Base-by-base conservation (phyloP, 169 alveolate genomes). In the Cryptosporidium xiaoi region DNA sequence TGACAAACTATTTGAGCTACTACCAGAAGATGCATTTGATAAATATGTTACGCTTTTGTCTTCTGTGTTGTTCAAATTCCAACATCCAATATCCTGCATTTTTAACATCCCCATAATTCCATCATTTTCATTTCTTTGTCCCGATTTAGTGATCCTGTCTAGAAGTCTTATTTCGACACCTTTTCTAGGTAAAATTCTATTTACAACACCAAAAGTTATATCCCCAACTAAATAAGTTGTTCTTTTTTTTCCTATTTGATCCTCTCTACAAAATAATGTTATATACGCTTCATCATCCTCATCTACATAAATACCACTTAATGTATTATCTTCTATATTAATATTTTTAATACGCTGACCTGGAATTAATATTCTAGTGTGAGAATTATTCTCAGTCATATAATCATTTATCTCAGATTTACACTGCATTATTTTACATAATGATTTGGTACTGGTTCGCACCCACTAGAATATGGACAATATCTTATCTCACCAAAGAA, bases 21-120 rank as follows among this genome's bases (percentile, higher is more conserved):
- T 40, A 6, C 10, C 48, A 40, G 13, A 3, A 40, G 48, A 40
- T 40, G 10, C 4, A 33, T 53, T 33, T 7, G 83, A 56, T 6
- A 64, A 69, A 48, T 31, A 18, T 7, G 44, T 53, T 2, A 31
- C 55, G 4, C 51, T 58, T 10, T 46, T 18, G 12, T 77, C 87
- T 6, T 53, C 34, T 33, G 58, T 20, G 13, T 36, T 77, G 64
- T 48, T 62, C 56, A 62, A 36, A 62, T 77, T 77, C 87, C 87
- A 77, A 27, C 87, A 77, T 15, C 87, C 87, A 36, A 77, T 77
- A 62, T 77, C 87, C 20, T 56, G 71, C 20, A 71, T 64, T 15
- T 71, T 58, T 10, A 77, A 2, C 6, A 77, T n/a, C 13, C 87
- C 87, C 15, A 62, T 60, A 12, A 77, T 62, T 7, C 87, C 71